Base-by-base conservation (phyloP, 305 asterid species). In the Fraxinus paxiana region DNA sequence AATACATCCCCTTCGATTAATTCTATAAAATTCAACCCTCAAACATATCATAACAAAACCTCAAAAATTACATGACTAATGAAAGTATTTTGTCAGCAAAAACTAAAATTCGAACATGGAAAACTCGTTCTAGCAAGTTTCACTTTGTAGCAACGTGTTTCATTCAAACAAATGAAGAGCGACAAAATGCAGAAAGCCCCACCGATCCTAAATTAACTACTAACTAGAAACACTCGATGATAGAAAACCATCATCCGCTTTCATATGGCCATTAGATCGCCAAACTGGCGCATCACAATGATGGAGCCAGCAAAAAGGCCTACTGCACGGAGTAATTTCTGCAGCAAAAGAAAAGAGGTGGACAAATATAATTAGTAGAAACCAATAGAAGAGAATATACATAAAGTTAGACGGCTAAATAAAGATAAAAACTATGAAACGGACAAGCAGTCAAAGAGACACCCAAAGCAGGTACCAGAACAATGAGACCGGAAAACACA, bases 231-330 rank as follows among this genome's bases (percentile, higher is more conserved):
- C 17, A 3, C 5, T 43, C 1, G 54, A 3, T 41, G 51, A 41
- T 41, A 10, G 81, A 38, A 37, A 51, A 33, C 34, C 31, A 28
- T 18, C 67, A 6, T 46, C 76, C 28, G 51, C 70, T 79, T 78
- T 92, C 89, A 93, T 75, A 92, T 82, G 81, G 93, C 94, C 97
- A 93, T 93, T 80, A 92, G 73, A 73, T 94, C 97, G 75, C 98
- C 98, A 76, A 83, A 91, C 59, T 90, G 85, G 83, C 97, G 92
- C 97, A 94, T 93, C 38, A 94, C 67, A 83, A 94, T 77, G 38
- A 94, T 90, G 78, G 97, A 92, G 59, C 97, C 97, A 73, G 91
- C 97, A 86, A 94, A 94, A 24, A 93, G 87, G 72, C 94, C 96
- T n/a, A 51, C 24, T n/a, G 63, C 63, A n/a, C 63, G 24, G 63